Conservation (phyloP, 2,329 filamentous ascomycete genomes). For the Neofusicoccum umdonicola region DNA sequence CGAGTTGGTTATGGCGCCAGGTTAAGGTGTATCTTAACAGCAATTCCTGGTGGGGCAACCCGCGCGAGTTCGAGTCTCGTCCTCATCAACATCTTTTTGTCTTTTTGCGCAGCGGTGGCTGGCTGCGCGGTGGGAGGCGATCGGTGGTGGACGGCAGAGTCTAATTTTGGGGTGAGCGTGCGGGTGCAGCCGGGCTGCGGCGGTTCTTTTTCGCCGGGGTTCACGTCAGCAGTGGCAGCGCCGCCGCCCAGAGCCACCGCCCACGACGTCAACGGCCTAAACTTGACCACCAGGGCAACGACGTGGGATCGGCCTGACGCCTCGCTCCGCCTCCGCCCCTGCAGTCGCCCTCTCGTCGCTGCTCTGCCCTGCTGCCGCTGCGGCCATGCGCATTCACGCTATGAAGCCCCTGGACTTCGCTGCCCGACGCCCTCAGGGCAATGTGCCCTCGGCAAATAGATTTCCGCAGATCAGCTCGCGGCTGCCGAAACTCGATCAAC, state of each 20-base stretch:
- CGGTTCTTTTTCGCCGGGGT: neutral
- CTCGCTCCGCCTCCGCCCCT: neutral
- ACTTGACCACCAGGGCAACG: neutral
- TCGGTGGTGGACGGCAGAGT: neutral
- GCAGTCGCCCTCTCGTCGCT: neutral
- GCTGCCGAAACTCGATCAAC: neutral
- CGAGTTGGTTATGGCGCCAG: slow-evolving; percentile 17
- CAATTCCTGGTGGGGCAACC: slow-evolving; percentile 12
- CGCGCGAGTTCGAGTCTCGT: slow-evolving; percentile 18
- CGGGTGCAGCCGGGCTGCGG: slow-evolving; percentile 1
- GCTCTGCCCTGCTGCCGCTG: neutral
- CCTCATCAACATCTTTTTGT: slow-evolving; percentile 11
- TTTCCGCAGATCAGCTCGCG: neutral
- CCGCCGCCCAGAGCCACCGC: neutral
- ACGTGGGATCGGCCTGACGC: neutral
- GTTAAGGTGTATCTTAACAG: slow-evolving; percentile 14
- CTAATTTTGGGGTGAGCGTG: neutral
- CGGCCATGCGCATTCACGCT: neutral
- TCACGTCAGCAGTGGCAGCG: neutral
- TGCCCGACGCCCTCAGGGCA: neutral
- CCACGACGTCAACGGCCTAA: neutral
- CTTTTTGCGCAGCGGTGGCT: neutral
- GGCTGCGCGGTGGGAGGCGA: neutral
- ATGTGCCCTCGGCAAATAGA: neutral
- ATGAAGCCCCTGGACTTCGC: neutral